Base-by-base conservation (phyloP, 129 eudicot species). In the Tanacetum coccineum region DNA sequence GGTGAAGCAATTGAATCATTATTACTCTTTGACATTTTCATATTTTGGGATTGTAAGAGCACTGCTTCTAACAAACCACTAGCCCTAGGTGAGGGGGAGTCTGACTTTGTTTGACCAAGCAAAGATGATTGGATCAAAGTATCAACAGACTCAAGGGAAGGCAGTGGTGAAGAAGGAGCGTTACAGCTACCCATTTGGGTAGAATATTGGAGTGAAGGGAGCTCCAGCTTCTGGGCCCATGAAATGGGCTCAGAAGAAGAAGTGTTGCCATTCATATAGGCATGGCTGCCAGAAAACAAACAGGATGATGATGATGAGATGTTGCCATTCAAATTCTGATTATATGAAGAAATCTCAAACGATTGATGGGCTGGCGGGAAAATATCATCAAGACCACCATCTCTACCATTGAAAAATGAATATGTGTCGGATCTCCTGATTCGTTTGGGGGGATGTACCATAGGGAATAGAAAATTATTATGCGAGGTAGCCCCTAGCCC, bases 171-270 rank as follows among this genome's bases (percentile, higher is more conserved):
- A 73, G 92, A 78, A 68, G 89, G 86, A 45, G 87, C 50, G 15
- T 70, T 70, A 86, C 86, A 83, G 79, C 81, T 73, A 83, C 86
- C 87, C 64, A 79, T 73, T 68, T 78, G 96, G 80, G 82, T 76
- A 54, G 90, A 65, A 73, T 72, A 81, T 87, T 87, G 96, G 96
- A 87, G 90, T 91, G 98, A 91, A 91, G 98, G 98, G 98, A 91
- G 98, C 96, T 91, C 96, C 86, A 75, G n/a, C 96, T 91, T 85
- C 90, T 59, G 82, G 48, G 87, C 87, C 95, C 83, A 79, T 55
- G 81, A 46, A 53, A 59, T 19, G 64, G 96, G 94, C 82, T 80
- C 90, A 48, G 93, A 91, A 81, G 96, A 75, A 79, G 97, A 77
- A 71, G 80, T 73, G 77, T 91, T 85, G 95, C 97, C 95, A 84